Conservation (phyloP, 257 asterid genomes). For the Solanum virginianum region DNA sequence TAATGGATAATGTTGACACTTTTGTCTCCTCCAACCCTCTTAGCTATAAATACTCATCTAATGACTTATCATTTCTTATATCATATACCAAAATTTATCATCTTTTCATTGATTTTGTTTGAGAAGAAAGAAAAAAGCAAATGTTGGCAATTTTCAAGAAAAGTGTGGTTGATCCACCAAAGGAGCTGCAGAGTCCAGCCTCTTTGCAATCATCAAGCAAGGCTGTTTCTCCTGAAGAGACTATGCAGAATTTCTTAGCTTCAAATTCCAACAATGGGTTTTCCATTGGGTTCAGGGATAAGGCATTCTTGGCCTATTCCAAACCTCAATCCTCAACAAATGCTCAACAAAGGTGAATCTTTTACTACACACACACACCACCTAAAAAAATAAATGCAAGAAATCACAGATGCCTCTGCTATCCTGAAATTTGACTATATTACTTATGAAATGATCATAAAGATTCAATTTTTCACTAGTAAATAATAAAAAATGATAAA, state of each 20-base stretch:
- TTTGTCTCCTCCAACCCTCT: slow-evolving; percentile 1
- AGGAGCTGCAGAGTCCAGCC: slow-evolving; percentile 70
- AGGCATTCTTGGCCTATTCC: slow-evolving; percentile 50
- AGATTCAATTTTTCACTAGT: not conserved
- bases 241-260: slow-evolving; percentile 47
- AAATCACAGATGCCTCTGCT: not conserved
- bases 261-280: slow-evolving; percentile 37
- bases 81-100: not conserved
- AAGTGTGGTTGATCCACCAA: slow-evolving; percentile 64
- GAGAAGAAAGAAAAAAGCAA: not conserved
- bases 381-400: not conserved
- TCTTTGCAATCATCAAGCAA: slow-evolving; percentile 9
- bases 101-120: not conserved
- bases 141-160: slow-evolving; percentile 82
- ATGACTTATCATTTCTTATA: slow-evolving; percentile 8
- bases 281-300: slow-evolving; percentile 48
- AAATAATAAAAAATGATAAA: not conserved
- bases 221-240: slow-evolving; percentile 32
- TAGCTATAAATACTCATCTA: slow-evolving; percentile 28
- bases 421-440: not conserved
- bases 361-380: not conserved
- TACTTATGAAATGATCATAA: not conserved
- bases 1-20: slow-evolving; percentile 49
- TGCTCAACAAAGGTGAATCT: slow-evolving; percentile 44
- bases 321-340: slow-evolving; percentile 17